Base-by-base conservation (phyloP, 2,329 filamentous ascomycete genomes). In the Ceratocystis alfenasii region DNA sequence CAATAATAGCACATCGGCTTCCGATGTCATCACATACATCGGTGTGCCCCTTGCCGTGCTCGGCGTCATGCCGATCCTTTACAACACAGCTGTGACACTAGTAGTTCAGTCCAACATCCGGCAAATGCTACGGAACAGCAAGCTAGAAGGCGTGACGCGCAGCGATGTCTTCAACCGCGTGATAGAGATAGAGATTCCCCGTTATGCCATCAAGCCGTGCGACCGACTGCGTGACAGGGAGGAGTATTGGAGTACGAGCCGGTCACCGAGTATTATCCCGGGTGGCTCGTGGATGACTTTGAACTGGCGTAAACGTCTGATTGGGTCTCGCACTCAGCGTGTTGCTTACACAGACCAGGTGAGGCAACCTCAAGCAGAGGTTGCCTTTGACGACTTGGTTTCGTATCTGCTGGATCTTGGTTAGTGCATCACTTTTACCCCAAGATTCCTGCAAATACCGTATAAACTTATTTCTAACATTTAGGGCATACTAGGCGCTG, bases 271-370 rank as follows among this genome's bases (percentile, higher is more conserved):
- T 60, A 74, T 73, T 12, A 80, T 86, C 55, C 81, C 81, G 0
- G 85, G 85, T 1, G 85, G 85, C 0, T 80, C 77, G 33, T 87
- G 84, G 84, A 85, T 84, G 0, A 81, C 80, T 0, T 86, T 87
- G 72, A 81, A 87, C 73, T 87, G 85, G 84, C 81, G 80, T 70
- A 80, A 80, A n/a, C 79, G 85, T 69, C 76, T 81, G 2, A 85
- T 86, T 28, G 84, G 85, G 1, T 75, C 81, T 65, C 84, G 83
- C 71, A 81, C 81, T 15, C 85, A 86, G 74, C 78, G 85, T 44
- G 77, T 87, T 48, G 83, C 87, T 71, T 87, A 87, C 69, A 81
- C 79, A 7, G 80, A 82, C 65, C 79, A 82, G 71, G 74, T 82
- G 6, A 75, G 79, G 6, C 80, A 81, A 71, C 80, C 80, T 0